Percentiles rank a stretch among this genome's conserved stretches.
Conservation (phyloP, 2,329 filamentous ascomycete genomes). For the Aureobasidium sp. region DNA sequence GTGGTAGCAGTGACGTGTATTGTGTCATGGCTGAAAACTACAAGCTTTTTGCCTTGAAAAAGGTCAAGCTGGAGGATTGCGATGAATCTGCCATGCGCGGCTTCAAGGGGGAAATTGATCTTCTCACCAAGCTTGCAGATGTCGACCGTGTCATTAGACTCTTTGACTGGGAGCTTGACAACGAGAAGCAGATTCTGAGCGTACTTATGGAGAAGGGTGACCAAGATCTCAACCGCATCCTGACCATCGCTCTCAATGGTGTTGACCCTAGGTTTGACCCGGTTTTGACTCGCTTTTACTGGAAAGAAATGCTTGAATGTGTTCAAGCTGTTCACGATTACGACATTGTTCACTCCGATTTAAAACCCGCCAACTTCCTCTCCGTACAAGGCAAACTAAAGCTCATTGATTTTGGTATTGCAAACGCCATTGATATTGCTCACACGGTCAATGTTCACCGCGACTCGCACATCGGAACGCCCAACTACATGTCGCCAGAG, state of each 20-base stretch:
- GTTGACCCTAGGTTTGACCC: constrained; percentile 74
- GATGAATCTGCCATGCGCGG: constrained; percentile 78
- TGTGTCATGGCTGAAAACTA: constrained; percentile 95
- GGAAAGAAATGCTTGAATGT: constrained; percentile 99
- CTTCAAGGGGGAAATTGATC: constrained; percentile 91
- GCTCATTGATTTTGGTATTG: constrained; percentile 97
- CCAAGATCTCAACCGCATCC: constrained; percentile 79
- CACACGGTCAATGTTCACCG: constrained; percentile 96
- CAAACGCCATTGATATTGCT: constrained; percentile 91
- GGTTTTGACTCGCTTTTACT: constrained; percentile 92
- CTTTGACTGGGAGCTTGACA: constrained; percentile 88
- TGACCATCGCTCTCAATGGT: constrained; percentile 60
- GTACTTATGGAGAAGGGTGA: constrained; percentile 98
- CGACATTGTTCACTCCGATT: constrained; percentile 92
- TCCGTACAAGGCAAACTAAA: constrained; percentile 85
- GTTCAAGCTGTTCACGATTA: constrained; percentile 79
- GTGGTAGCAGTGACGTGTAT: constrained; percentile 91
- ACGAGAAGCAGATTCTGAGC: constrained; percentile 80
- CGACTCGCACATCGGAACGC: constrained; percentile 89
- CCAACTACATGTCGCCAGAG: constrained; percentile 98
- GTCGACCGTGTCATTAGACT: constrained; percentile 87
- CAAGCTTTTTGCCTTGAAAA: constrained; percentile 88
- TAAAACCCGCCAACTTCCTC: constrained; percentile 96
- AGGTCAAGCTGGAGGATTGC: constrained; percentile 82
- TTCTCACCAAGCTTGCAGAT: constrained; percentile 71